These are phyloP conservation scores for Rhodamnia argentea DNA, from an alignment of 345 rosid species.

Conservation along the genomic window DNA sequence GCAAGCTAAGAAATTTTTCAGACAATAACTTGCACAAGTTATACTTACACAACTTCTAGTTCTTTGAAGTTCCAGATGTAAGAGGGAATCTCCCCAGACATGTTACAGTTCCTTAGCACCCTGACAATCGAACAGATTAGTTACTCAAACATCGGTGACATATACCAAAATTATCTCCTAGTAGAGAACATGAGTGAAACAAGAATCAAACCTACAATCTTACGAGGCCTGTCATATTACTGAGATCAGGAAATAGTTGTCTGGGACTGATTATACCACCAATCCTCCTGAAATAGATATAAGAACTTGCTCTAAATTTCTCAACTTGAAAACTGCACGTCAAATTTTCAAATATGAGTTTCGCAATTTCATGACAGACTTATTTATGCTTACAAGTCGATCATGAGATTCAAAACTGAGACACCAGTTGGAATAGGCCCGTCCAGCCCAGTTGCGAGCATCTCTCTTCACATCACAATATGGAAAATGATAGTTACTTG, in stretches of 20 bases:
- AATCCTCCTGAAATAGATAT: slow-evolving; percentile 24
- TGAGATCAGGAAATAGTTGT: slow-evolving; percentile 22
- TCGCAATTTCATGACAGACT: not conserved
- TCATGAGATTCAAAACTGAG: slow-evolving; percentile 16
- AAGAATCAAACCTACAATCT: slow-evolving; percentile 22
- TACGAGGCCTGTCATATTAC: slow-evolving; percentile 11
- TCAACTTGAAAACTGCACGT: not conserved
- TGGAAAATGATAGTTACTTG: not conserved
- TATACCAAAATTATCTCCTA: not conserved
- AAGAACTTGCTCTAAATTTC: not conserved
- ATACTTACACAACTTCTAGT: slow-evolving; percentile 16
- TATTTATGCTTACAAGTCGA: slow-evolving; percentile 24
- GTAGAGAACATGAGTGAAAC: not conserved
- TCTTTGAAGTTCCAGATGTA: slow-evolving; percentile 8
- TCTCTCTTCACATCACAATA: slow-evolving; percentile 24
- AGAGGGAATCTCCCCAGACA: slow-evolving; percentile 22
- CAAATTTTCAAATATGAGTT: not conserved
- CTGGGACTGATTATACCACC: slow-evolving; percentile 24
- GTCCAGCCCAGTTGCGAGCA: slow-evolving; percentile 41
- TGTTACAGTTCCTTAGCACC: slow-evolving; percentile 29
- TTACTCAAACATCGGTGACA: not conserved
- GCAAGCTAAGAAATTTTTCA: not conserved
- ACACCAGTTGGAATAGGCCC: slow-evolving; percentile 39
- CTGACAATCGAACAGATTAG: slow-evolving; percentile 8
- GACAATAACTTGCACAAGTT: not conserved